These are phyloP conservation scores for Cutaneotrichosporon sp. DNA, from an alignment of 1,284 basidiomycete species.

Conservation along the genomic window DNA sequence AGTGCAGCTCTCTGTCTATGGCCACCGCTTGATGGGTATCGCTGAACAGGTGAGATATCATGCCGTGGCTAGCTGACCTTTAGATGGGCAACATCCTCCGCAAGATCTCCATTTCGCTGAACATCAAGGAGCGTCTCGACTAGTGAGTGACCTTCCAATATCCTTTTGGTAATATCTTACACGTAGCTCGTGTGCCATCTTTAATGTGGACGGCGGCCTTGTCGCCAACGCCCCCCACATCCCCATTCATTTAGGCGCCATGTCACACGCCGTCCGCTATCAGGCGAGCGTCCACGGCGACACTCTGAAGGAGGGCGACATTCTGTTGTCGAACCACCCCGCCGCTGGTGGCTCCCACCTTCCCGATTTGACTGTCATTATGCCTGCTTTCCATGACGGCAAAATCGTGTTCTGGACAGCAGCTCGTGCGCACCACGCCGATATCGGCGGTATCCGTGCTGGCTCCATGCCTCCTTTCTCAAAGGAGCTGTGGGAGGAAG, in stretches of 20 bases:
- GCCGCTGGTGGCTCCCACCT: constrained; percentile 53
- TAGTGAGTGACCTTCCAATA: constrained; percentile 14
- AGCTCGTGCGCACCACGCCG: constrained; percentile 49
- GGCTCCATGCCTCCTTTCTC: constrained; percentile 52
- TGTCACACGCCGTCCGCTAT: constrained; percentile 38
- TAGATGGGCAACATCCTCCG: constrained; percentile 52
- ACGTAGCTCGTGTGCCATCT: constrained; percentile 49
- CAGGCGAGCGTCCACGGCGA: constrained; percentile 34
- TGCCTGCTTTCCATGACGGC: constrained; percentile 38
- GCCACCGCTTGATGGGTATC: constrained; percentile 52
- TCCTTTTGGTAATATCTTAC: not conserved
- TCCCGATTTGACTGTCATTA: constrained; percentile 51
- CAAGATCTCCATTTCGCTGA: constrained; percentile 51
- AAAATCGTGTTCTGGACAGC: constrained; percentile 45
- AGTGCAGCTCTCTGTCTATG: constrained; percentile 54
- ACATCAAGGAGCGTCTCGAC: constrained; percentile 44
- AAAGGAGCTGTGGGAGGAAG: constrained; percentile 50
- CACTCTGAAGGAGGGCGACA: constrained; percentile 46
- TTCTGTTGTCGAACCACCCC: constrained; percentile 53
- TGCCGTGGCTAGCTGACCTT: not conserved
- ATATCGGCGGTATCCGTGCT: constrained; percentile 47
- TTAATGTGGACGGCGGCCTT: constrained; percentile 49
- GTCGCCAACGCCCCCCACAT: constrained; percentile 54
- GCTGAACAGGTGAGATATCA: constrained; percentile 41
- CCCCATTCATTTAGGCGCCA: constrained; percentile 36